These are phyloP conservation scores for Pseudogymnoascus sp. DNA, from an alignment of 2,329 filamentous ascomycete genomes.

Conservation along the genomic window DNA sequence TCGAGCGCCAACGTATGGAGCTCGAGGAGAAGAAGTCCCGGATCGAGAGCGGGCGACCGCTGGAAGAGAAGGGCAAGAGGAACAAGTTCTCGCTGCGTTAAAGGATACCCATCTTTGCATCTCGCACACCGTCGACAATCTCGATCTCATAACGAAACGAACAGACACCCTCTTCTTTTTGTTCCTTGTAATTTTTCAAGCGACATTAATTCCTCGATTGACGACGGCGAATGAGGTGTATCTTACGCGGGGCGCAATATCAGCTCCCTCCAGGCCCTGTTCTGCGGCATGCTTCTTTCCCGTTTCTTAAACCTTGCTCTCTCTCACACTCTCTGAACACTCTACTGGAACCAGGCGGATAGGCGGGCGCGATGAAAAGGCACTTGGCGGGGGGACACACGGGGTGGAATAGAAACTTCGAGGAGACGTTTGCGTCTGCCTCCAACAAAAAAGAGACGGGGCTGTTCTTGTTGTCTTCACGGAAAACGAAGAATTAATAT, in stretches of 20 bases:
- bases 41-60: conserved; percentile 86
- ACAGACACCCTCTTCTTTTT: conserved; percentile 7
- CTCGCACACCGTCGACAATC: neutral
- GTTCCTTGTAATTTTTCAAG: conserved; percentile 9
- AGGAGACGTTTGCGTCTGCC: neutral
- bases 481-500: conserved; percentile 3
- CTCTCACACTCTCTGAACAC: neutral
- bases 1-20: conserved; percentile 88
- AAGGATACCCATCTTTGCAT: conserved; percentile 30
- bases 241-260: conserved; percentile 2
- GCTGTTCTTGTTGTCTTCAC: conserved; percentile 7
- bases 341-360: conserved; percentile 6
- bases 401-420: neutral
- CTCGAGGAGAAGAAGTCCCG: conserved; percentile 97
- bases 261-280: neutral
- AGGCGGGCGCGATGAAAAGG: conserved; percentile 1
- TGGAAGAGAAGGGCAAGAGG: conserved; percentile 97
- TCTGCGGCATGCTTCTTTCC: conserved; percentile 3
- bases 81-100: conserved; percentile 99
- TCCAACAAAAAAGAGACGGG: neutral
- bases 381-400: neutral
- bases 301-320: neutral
- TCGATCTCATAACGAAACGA: conserved; percentile 8
- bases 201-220: conserved; percentile 8
- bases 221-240: conserved; percentile 6